A percentile compares a stretch with the other conserved stretches of the same genome.
These are phyloP conservation scores for Iberis amara DNA, from an alignment of 441 rosid species.

Conservation along the genomic window DNA sequence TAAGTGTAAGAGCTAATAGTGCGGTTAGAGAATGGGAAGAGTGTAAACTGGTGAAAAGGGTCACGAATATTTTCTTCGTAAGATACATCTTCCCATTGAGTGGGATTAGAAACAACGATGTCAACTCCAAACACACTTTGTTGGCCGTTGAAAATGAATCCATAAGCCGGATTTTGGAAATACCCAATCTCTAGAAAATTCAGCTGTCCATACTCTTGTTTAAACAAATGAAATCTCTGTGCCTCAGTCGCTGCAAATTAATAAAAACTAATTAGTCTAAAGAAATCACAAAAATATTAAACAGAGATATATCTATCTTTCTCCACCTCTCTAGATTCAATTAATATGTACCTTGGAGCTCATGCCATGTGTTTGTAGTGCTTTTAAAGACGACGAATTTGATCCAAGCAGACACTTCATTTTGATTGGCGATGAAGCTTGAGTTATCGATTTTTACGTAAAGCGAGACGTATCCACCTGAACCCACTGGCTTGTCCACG, in stretches of 20 bases:
- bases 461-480: conserved; percentile 15
- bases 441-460: conserved; percentile 24
- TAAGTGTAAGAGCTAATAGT: conserved; percentile 18
- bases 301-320: neutral
- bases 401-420: conserved; percentile 22
- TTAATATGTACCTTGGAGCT: conserved; percentile 17
- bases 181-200: neutral
- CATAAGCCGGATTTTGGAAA: neutral
- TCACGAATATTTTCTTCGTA: conserved; percentile 16
- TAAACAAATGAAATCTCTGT: conserved; percentile 24
- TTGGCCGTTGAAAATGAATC: conserved; percentile 23
- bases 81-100: conserved; percentile 23
- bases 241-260: conserved; percentile 18
- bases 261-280: conserved; percentile 1
- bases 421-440: conserved; percentile 16
- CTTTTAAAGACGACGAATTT: conserved; percentile 20
- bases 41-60: neutral
- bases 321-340: neutral
- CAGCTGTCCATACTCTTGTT: conserved; percentile 11
- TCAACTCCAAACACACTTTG: conserved; percentile 29
- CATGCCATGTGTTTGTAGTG: conserved; percentile 11
- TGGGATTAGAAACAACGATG: conserved; percentile 10
- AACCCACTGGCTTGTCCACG: conserved; percentile 12
- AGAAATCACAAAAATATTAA: neutral
- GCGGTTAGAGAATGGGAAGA: conserved; percentile 4